Evolutionary conservation across 192 early-diverging fungal genomes (phyloP).

Genomic region (Rhizophagus prolifer): DNA sequence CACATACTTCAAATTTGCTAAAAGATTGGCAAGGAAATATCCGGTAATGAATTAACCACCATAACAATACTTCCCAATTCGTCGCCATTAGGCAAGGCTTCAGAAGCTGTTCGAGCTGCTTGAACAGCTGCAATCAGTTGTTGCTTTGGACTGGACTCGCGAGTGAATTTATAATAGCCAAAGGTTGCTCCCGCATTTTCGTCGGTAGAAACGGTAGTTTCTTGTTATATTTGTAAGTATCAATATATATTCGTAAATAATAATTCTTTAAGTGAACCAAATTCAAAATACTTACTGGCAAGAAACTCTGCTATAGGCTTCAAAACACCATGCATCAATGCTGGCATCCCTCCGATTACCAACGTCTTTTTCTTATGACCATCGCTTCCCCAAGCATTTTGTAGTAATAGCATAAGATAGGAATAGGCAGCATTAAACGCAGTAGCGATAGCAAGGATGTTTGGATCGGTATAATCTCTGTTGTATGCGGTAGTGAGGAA

Average conservation of each 20-base stretch:
- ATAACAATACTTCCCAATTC: too few species aligned
- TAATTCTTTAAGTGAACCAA: background rate
- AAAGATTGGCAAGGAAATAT: too few species aligned
- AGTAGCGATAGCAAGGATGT: background rate
- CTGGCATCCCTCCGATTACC: slow-evolving; percentile 19
- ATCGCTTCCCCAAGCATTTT: background rate
- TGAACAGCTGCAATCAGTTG: background rate
- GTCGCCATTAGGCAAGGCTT: too few species aligned
- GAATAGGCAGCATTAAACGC: slow-evolving; percentile 23
- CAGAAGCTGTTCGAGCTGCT: too few species aligned
- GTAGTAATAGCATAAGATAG: slow-evolving; percentile 25
- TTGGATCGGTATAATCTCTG: too few species aligned
- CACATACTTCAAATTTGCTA: too few species aligned
- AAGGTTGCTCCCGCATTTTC: background rate
- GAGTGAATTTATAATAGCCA: too few species aligned
- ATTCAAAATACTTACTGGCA: slow-evolving; percentile 8
- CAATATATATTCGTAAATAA: background rate
- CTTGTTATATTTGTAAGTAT: background rate
- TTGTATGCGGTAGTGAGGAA: too few species aligned
- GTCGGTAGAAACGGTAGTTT: slow-evolving; percentile 19
- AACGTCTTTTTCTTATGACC: slow-evolving; percentile 10
- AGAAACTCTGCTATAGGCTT: slow-evolving; percentile 19
- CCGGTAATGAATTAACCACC: too few species aligned
- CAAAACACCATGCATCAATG: slow-evolving; percentile 28
- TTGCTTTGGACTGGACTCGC: background rate